phyloP scores from a whole-genome alignment of 2,329 filamentous ascomycete species.

The Aspergillus versicolor region DNA sequence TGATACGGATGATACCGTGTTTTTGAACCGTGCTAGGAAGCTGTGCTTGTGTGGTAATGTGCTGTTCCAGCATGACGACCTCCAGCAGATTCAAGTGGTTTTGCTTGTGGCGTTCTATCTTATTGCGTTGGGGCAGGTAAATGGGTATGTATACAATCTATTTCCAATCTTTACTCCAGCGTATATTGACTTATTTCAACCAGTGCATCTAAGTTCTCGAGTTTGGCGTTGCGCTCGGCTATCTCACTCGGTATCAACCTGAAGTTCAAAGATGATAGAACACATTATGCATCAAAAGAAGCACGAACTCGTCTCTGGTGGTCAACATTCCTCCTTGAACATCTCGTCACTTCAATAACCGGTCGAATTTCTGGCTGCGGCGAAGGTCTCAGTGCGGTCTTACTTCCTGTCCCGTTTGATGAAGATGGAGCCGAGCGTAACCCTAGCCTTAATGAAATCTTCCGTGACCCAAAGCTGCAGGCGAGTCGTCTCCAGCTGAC shows the following conservation, averaged over 20 bases:
- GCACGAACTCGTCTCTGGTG: conserved; percentile 45
- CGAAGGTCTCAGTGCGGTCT: conserved; percentile 38
- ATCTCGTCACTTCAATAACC: conserved; percentile 42
- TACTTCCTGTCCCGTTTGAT: conserved; percentile 37
- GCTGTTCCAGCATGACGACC: conserved; percentile 41
- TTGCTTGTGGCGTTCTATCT: conserved; percentile 42
- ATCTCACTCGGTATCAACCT: conserved; percentile 44
- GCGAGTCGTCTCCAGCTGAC: conserved; percentile 26
- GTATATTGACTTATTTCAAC: not conserved
- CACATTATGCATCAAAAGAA: conserved; percentile 40
- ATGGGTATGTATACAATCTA: conserved; percentile 31
- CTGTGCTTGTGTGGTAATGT: conserved; percentile 36
- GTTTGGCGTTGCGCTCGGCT: conserved; percentile 41
- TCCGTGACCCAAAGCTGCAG: conserved; percentile 23
- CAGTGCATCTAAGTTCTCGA: conserved; percentile 43
- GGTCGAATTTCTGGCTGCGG: conserved; percentile 41
- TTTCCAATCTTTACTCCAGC: too few species aligned
- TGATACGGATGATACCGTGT: conserved; percentile 39
- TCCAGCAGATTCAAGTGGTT: conserved; percentile 46
- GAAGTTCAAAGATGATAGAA: conserved; percentile 34
- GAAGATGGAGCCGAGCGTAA: conserved; percentile 34
- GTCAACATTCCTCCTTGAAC: conserved; percentile 43
- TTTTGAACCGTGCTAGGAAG: conserved; percentile 41
- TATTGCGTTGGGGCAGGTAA: conserved; percentile 41
- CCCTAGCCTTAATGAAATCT: conserved; percentile 24